Evolutionary conservation across 805 yeast species (phyloP), one percentile per base, ranked within the genome.

Genomic region (Maudiozyma saulgeensis): DNA sequence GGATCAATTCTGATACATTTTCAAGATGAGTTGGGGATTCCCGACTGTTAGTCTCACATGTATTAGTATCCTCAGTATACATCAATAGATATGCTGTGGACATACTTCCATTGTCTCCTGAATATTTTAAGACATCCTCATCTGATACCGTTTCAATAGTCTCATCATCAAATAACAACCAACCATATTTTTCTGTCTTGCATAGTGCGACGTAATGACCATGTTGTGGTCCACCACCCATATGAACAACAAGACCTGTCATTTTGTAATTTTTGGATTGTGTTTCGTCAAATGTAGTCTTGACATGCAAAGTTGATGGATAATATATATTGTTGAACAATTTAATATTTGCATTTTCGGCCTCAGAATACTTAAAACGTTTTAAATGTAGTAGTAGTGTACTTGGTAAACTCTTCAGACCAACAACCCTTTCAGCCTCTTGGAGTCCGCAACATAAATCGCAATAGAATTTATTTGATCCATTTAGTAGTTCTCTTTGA

Each of bases 141-240:
- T 88, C 95, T 55, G 84, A 87, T 8, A 91, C 88, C 15, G 82
- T 69, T 63, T 91, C 97, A 2, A 91, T 96, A 3, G 95, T 82
- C 66, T 93, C 98, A 66, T 91, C 99, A 64, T 91, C 99, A 68
- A 86, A 93, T 48, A 93, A 68, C 31, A 93, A 69, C 99, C 99
- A 91, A 0, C 96, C 90, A 35, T 80, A 78, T 23, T 77, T 74
- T 48, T 77, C 81, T 2, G 91, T 83, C 61, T 88, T 89, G 52
- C 93, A 84, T 3, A 93, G 69, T 0, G 96, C 77, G 16, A 93
- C 90, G 64, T 93, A 91, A 63, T 91, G 99, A 0, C 99, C 99
- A 66, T 88, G 96, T 71, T 88, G 89, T 2, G 98, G 97, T 0
- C 98, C 98, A 3, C 96, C 96, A 11, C 99, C 99, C 56, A 93